A percentile compares a stretch with the other conserved stretches of the same genome.
Evolutionary conservation across 306 rosid genomes (phyloP).

Genomic region (Medicago ruthenica): DNA sequence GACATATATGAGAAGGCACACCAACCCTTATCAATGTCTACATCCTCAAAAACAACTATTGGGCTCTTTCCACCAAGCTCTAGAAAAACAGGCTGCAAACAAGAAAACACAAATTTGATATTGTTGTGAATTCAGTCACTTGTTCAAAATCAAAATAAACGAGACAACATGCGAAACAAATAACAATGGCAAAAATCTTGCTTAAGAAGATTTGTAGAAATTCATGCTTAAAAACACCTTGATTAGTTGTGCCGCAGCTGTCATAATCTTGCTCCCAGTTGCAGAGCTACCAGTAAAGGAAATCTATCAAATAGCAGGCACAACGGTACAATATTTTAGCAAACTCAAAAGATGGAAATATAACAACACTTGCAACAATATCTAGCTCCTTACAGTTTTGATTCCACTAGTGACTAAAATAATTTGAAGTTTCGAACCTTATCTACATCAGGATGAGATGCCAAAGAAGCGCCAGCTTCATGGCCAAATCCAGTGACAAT

Average conservation of each 20-base stretch:
- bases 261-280: constrained; percentile 92
- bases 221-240: constrained; percentile 61
- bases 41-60: constrained; percentile 86
- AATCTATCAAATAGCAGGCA: constrained; percentile 60
- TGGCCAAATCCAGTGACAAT: constrained; percentile 88
- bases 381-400: constrained; percentile 19
- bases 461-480: constrained; percentile 97
- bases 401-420: constrained; percentile 1
- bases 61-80: constrained; percentile 99
- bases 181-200: no score
- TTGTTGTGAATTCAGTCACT: not conserved
- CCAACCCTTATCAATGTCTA: constrained; percentile 97
- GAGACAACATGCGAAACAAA: no score
- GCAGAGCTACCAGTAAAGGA: constrained; percentile 92
- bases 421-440: constrained; percentile 55
- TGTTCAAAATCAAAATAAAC: no score
- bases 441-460: constrained; percentile 92
- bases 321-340: constrained; percentile 17
- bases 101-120: constrained; percentile 43
- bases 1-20: constrained; percentile 40
- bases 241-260: constrained; percentile 80
- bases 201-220: not conserved
- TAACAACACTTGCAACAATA: constrained; percentile 23
- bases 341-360: constrained; percentile 34
- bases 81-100: constrained; percentile 83